Base-by-base conservation (phyloP, 1,284 basidiomycete species). In the Tilletia indica region DNA sequence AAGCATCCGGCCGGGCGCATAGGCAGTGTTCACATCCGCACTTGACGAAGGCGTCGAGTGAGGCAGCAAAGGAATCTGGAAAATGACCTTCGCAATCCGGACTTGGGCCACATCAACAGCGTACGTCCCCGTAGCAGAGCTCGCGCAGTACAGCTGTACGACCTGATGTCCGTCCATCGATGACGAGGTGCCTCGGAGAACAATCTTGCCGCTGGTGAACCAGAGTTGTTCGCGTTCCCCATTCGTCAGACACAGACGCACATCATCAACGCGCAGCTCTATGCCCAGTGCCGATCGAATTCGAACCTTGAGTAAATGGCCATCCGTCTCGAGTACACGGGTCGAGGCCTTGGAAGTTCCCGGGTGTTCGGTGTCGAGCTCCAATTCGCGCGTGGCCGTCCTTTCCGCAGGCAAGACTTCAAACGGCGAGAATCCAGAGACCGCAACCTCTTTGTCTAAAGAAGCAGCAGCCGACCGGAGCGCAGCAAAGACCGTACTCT, bases 81-180 rank as follows among this genome's bases (percentile, higher is more conserved):
- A 76, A 63, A 82, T 77, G 48, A 81, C 58, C 36, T 70, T 68
- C 6, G 77, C 74, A 5, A 82, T 47, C 0, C 76, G 72, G 21
- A 84, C 70, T 73, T 84, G 82, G 16, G 78, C 78, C 39, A 80
- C 77, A 56, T 83, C 82, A 1, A 84, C 66, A 31, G 76, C 74
- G 51, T 76, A 84, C 11, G 73, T 72, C 6, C 82, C 82, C 5
- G 73, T 61, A 0, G 77, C 75, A 12, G 73, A 73, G 42, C 78
- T 73, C 1, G 76, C 68, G 64, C 77, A 78, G 68, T 73, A 75
- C 5, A 84, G 73, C 47, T 75, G 70, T 1, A 80, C 63, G 2
- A 19, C 16, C n/a, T 64, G 61, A 6, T 38, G 16, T 25, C 14
- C 61, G 21, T 19, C 51, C 11, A 19, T 9, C 42, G 42, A 45